Conservation (phyloP, 495 filamentous ascomycete species). For the Lepidopterella palustris region DNA sequence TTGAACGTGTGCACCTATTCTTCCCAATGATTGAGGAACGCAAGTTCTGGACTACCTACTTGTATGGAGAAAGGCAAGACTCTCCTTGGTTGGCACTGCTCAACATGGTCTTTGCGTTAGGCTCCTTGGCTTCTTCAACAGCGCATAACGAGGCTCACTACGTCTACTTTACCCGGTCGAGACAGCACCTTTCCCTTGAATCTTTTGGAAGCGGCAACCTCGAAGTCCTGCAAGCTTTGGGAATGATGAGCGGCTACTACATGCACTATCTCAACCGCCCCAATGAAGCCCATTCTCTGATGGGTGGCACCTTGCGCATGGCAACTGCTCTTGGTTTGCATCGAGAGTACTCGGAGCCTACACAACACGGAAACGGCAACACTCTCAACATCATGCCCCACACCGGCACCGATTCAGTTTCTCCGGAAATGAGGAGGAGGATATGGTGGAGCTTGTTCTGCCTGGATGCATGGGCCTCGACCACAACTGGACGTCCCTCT, state of each 20-base stretch:
- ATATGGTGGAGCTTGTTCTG: conserved; percentile 80
- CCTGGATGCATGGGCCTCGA: conserved; percentile 72
- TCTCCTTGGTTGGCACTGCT: conserved; percentile 67
- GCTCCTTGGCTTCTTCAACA: conserved; percentile 63
- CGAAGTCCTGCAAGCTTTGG: conserved; percentile 64
- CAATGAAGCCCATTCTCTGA: conserved; percentile 63
- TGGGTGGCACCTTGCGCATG: conserved; percentile 64
- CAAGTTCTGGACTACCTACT: conserved; percentile 64
- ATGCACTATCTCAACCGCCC: conserved; percentile 74
- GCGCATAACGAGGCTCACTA: conserved; percentile 65
- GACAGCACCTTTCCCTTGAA: conserved; percentile 61
- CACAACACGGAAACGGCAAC: conserved; percentile 13
- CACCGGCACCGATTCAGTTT: conserved; percentile 28
- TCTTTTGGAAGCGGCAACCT: conserved; percentile 63
- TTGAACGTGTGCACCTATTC: conserved; percentile 67
- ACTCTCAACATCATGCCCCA: conserved; percentile 18
- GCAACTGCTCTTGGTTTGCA: conserved; percentile 67
- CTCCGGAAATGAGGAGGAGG: conserved; percentile 58
- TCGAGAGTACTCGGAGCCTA: conserved; percentile 55
- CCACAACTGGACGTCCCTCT: conserved; percentile 69
- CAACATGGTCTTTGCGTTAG: conserved; percentile 77
- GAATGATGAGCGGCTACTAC: conserved; percentile 69
- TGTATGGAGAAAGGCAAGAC: conserved; percentile 59
- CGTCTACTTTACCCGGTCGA: conserved; percentile 64
- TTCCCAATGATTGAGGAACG: conserved; percentile 73